A percentile compares a stretch with the other conserved stretches of the same genome.
These are phyloP conservation scores for Mycotypha africana DNA, from an alignment of 371 early-diverging fungal species.

Conservation along the genomic window DNA sequence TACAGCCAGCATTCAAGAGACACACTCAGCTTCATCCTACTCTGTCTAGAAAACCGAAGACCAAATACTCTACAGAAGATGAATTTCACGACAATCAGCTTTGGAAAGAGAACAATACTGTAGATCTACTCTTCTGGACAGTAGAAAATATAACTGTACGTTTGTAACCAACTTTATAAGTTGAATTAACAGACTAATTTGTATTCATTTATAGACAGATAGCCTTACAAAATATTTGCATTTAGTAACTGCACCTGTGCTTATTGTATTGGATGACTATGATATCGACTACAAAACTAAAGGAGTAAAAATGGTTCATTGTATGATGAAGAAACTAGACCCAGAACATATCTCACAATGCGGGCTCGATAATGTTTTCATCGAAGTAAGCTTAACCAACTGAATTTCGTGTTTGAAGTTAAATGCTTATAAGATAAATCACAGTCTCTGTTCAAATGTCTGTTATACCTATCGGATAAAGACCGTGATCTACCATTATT, in stretches of 20 bases:
- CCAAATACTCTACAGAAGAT: constrained; percentile 15
- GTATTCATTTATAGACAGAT: constrained; percentile 1
- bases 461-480: constrained; percentile 24
- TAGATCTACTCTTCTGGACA: constrained; percentile 20
- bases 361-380: constrained; percentile 26
- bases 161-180: not conserved
- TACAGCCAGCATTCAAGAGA: constrained; percentile 16
- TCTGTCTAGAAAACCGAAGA: constrained; percentile 6
- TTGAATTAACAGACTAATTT: not conserved
- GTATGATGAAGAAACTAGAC: constrained; percentile 18
- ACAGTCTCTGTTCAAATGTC: constrained; percentile 33
- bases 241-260: constrained; percentile 22
- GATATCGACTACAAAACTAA: constrained; percentile 22
- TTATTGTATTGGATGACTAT: constrained; percentile 32
- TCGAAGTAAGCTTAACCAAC: constrained; percentile 28
- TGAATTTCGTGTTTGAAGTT: no score
- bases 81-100: constrained; percentile 21
- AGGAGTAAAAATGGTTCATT: constrained; percentile 25
- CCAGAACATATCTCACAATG: constrained; percentile 1
- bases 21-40: constrained; percentile 11
- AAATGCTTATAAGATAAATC: no score
- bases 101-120: constrained; percentile 21
- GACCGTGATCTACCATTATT: constrained; percentile 20
- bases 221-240: constrained; percentile 15
- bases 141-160: constrained; percentile 20